A percentile compares a stretch with the other conserved stretches of the same genome.
Evolutionary conservation across 1,284 basidiomycete genomes (phyloP).

Genomic region (Pascua sp.): DNA sequence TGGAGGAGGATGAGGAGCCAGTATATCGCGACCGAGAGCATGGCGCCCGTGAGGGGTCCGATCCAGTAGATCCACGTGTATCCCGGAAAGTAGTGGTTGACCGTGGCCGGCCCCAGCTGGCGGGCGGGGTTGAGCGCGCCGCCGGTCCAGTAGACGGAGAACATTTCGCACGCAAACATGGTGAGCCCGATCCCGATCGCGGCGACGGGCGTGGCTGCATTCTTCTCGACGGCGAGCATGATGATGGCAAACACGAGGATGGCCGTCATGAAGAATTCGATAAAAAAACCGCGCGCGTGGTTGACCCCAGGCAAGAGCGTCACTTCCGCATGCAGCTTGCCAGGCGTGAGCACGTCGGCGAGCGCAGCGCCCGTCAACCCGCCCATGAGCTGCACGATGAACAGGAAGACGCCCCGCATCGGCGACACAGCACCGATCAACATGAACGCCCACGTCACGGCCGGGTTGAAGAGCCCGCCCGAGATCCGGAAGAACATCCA

Average conservation of each 20-base stretch:
- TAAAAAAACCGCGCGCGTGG: slow-evolving; percentile 38
- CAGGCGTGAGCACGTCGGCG: slow-evolving; percentile 48
- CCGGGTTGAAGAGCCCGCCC: slow-evolving; percentile 52
- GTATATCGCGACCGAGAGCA: slow-evolving; percentile 47
- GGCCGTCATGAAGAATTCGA: slow-evolving; percentile 53
- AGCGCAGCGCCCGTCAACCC: slow-evolving; percentile 52
- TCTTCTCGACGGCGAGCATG: slow-evolving; percentile 54
- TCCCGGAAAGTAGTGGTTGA: slow-evolving; percentile 30
- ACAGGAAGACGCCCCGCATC: slow-evolving; percentile 46
- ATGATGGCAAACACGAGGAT: slow-evolving; percentile 49
- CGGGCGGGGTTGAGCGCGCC: slow-evolving; percentile 49
- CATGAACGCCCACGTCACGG: slow-evolving; percentile 51
- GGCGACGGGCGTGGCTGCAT: slow-evolving; percentile 54
- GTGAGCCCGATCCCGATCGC: slow-evolving; percentile 55
- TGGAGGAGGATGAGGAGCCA: slow-evolving; percentile 36
- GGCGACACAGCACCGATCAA: slow-evolving; percentile 50
- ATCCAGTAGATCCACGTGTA: slow-evolving; percentile 51
- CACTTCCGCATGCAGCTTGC: slow-evolving; percentile 42
- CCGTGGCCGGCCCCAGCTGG: slow-evolving; percentile 49
- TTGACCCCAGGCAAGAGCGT: slow-evolving; percentile 42
- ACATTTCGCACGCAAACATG: slow-evolving; percentile 52
- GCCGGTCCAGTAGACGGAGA: slow-evolving; percentile 50
- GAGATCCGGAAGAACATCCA: slow-evolving; percentile 53
- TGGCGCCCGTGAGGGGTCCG: slow-evolving; percentile 41
- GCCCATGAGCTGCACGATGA: slow-evolving; percentile 50